phyloP scores from a whole-genome alignment of 2,329 filamentous ascomycete species.

The Amylocarpus encephaloides region DNA sequence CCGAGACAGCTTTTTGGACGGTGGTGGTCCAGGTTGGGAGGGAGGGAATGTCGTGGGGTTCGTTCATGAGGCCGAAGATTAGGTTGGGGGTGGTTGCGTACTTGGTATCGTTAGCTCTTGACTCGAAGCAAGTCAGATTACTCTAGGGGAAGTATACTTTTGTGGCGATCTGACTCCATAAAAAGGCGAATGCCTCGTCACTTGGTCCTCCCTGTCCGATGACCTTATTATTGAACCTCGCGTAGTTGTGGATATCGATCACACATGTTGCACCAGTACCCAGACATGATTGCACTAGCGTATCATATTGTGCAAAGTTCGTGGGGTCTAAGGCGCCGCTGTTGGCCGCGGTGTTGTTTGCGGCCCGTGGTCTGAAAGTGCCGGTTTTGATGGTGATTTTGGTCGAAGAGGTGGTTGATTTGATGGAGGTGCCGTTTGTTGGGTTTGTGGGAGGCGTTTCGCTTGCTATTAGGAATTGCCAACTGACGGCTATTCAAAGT shows the following conservation, averaged over 20 bases:
- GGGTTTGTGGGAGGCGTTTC: neutral
- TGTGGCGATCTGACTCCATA: slow-evolving; percentile 10
- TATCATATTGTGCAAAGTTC: slow-evolving; percentile 48
- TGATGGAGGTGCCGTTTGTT: neutral
- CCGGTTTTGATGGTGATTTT: too few relatives aligned
- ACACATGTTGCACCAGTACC: slow-evolving; percentile 52
- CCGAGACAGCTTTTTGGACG: slow-evolving; percentile 56
- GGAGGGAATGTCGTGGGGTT: slow-evolving; percentile 45
- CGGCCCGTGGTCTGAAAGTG: too few relatives aligned
- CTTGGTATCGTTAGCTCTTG: slow-evolving; percentile 14
- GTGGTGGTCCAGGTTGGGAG: slow-evolving; percentile 47
- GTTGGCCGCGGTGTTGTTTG: neutral
- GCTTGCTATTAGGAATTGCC: slow-evolving; percentile 52
- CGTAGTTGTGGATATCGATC: slow-evolving; percentile 53
- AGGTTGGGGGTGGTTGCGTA: slow-evolving; percentile 35
- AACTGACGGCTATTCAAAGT: slow-evolving; percentile 31
- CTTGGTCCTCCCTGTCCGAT: slow-evolving; percentile 60
- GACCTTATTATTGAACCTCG: slow-evolving; percentile 43
- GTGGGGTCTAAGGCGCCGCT: slow-evolving; percentile 39
- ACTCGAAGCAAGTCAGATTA: slow-evolving; percentile 46
- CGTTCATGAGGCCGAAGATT: slow-evolving; percentile 64
- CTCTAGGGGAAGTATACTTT: slow-evolving; percentile 2
- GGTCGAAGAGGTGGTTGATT: neutral
- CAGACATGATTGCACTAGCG: slow-evolving; percentile 50
- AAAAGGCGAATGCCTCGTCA: slow-evolving; percentile 44